A percentile compares a stretch with the other conserved stretches of the same genome.
These are phyloP conservation scores for Fusarium paranaense DNA, from an alignment of 2,329 filamentous ascomycete species.

Conservation along the genomic window DNA sequence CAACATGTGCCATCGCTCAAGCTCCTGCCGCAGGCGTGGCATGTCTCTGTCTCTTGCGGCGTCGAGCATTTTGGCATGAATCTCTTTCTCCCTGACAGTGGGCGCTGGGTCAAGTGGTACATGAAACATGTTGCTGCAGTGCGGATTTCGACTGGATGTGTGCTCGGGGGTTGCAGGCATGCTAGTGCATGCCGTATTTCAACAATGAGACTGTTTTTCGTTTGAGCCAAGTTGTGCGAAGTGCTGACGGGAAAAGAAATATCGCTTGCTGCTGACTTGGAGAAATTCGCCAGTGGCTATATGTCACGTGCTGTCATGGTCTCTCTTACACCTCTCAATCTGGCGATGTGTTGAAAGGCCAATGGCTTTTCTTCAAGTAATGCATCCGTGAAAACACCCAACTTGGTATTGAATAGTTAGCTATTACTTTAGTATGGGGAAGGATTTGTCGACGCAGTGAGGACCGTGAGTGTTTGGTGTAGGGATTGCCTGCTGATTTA, in stretches of 20 bases:
- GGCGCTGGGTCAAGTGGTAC: not conserved
- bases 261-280: not conserved
- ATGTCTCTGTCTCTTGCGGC: not conserved
- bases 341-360: not conserved
- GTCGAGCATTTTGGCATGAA: not conserved
- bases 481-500: too few relatives aligned
- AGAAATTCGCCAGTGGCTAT: not conserved
- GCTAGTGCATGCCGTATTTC: not conserved
- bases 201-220: not conserved
- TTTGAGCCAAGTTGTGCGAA: not conserved
- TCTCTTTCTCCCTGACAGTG: not conserved
- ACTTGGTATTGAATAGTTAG: not conserved
- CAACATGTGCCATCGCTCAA: not conserved
- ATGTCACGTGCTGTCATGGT: not conserved
- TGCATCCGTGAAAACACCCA: not conserved
- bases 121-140: not conserved
- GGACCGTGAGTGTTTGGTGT: not conserved
- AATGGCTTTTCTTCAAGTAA: not conserved
- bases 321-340: not conserved
- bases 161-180: too few relatives aligned
- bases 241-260: not conserved
- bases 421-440: not conserved
- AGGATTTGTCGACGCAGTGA: not conserved
- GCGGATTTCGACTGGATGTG: not conserved
- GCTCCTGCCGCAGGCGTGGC: not conserved